These are phyloP conservation scores for Parascedosporium putredinis DNA, from an alignment of 2,329 filamentous ascomycete species.

Conservation along the genomic window DNA sequence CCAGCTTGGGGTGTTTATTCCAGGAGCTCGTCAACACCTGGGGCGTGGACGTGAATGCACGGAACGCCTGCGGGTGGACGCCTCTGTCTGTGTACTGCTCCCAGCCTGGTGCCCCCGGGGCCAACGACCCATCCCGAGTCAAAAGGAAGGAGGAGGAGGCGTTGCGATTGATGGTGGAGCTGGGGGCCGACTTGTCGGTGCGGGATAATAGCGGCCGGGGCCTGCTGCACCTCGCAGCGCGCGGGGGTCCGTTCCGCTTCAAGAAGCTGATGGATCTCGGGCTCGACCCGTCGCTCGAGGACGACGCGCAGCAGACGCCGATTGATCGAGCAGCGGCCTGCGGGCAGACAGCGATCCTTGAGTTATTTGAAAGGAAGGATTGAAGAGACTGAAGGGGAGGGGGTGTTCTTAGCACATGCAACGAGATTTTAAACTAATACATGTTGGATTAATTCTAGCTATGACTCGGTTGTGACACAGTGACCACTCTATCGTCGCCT, in stretches of 20 bases:
- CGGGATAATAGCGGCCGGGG: conserved; percentile 17
- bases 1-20: conserved; percentile 11
- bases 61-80: conserved; percentile 16
- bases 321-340: conserved; percentile 24
- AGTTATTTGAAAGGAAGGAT: conserved; percentile 16
- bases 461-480: no score
- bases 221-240: conserved; percentile 20
- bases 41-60: conserved; percentile 16
- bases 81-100: conserved; percentile 14
- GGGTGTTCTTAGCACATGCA: no score
- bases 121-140: background rate
- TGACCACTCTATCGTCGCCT: no score
- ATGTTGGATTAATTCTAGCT: no score
- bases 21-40: conserved; percentile 8
- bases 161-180: conserved; percentile 10
- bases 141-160: background rate
- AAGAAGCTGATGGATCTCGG: conserved; percentile 17
- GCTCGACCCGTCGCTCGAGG: conserved; percentile 20
- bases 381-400: background rate
- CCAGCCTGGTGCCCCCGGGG: background rate
- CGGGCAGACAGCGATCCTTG: conserved; percentile 17
- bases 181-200: conserved; percentile 18
- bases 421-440: no score
- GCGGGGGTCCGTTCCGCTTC: conserved; percentile 13
- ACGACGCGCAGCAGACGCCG: conserved; percentile 18